Evolutionary conservation across 768 basidiomycete genomes (phyloP).

Genomic region (Leccinum broughii): DNA sequence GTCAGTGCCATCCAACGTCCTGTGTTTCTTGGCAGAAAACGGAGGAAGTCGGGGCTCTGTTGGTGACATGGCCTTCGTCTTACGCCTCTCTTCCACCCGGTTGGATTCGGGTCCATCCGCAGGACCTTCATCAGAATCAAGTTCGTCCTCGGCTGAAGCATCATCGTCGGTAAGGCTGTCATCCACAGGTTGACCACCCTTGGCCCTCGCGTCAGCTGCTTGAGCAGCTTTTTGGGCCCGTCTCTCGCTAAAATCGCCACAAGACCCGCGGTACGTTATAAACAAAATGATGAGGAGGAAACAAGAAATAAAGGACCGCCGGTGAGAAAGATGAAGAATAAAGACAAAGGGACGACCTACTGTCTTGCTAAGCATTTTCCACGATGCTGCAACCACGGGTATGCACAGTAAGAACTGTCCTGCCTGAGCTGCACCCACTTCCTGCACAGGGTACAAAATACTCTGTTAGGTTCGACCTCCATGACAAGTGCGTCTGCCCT

Average conservation of each 20-base stretch:
- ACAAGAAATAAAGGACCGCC: constrained; percentile 1
- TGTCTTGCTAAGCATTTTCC: constrained; percentile 71
- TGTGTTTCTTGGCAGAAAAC: constrained; percentile 26
- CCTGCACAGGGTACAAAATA: constrained; percentile 72
- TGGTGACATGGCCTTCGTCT: constrained; percentile 20
- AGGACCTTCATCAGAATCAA: constrained; percentile 38
- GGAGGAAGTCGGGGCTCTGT: constrained; percentile 22
- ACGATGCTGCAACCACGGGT: constrained; percentile 80
- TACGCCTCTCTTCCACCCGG: constrained; percentile 27
- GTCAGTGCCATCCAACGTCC: constrained; percentile 18
- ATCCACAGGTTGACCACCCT: constrained; percentile 30
- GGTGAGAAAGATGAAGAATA: constrained; percentile 10
- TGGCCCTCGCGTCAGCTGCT: constrained; percentile 46
- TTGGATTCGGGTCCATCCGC: constrained; percentile 23
- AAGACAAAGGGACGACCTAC: constrained; percentile 42
- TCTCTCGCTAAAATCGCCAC: constrained; percentile 44
- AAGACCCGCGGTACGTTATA: neutral
- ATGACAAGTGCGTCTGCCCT: constrained; percentile 64
- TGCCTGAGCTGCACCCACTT: constrained; percentile 85
- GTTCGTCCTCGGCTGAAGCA: constrained; percentile 34
- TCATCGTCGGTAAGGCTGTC: constrained; percentile 35
- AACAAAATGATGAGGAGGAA: constrained; percentile 2
- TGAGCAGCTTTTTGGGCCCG: constrained; percentile 57
- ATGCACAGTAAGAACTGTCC: constrained; percentile 77
- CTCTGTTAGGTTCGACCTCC: constrained; percentile 70